Evolutionary conservation across 1,284 basidiomycete genomes (phyloP), one percentile per base, ranked within the genome.

Genomic region (Leucoagaricus sp.): DNA sequence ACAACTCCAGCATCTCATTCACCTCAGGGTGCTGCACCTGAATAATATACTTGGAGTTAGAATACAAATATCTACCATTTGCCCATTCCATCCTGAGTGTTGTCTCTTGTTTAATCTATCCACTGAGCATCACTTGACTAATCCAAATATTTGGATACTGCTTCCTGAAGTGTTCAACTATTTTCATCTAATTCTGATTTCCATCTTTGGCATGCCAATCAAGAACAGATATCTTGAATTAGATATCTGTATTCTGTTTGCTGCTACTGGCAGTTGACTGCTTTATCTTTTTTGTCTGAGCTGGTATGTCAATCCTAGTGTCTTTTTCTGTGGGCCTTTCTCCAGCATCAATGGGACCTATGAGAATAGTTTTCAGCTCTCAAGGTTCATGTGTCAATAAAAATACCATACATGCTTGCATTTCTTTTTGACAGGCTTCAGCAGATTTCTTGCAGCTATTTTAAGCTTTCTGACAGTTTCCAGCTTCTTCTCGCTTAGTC

Each of bases 1-100:
- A 74, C 0, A 69, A 48, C 13, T 66, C 53, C 49, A 74, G 59
- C 65, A 72, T 71, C 53, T 70, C 63, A 3, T 60, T 63, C 25
- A 75, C 61, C 23, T 72, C 63, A 17, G 12, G 31, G 7, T 33
- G 31, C 31, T 33, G 31, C 12, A 33, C 31, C 31, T 33, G 31
- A 12, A 33, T 12, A 33, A 33, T 33, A 12, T 33, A 12, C 31
- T 33, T 12, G 6, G 31, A 33, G 31, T 33, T 12, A 7, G 31
- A 33, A 33, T 33, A 12, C 12, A 33, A 33, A 33, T 33, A 33
- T 12, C 31, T 33, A 7, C 31, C 31, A 33, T 33, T 33, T 33
- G 6, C 31, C 31, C 31, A 33, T 12, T 33, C 21, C n/a, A 57
- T 53, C 6, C 61, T 41, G 58, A 62, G 63, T 53, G 59, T 60